phyloP scores from a whole-genome alignment of 2,329 filamentous ascomycete genomes.

The Elsinoe ampelina region DNA sequence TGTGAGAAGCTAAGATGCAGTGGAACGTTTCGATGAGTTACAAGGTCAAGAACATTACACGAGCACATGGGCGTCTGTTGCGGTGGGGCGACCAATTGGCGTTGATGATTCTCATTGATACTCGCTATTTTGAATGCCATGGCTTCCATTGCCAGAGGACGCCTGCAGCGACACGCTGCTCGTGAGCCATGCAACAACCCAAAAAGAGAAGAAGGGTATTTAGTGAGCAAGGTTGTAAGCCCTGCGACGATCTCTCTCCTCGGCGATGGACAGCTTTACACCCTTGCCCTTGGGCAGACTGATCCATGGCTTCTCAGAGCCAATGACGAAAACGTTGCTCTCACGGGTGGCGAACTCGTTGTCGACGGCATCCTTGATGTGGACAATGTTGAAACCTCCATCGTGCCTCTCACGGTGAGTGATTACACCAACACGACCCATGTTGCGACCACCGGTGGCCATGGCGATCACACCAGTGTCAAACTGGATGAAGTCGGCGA shows the following conservation, averaged over 20 bases:
- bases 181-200: not conserved
- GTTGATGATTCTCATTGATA: conserved; percentile 2
- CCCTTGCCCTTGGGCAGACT: conserved; percentile 99
- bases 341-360: conserved; percentile 99
- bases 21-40: too few species aligned
- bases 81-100: not conserved
- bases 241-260: conserved; percentile 97
- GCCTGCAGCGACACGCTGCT: not conserved
- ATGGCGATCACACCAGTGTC: conserved; percentile 97
- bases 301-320: conserved; percentile 97
- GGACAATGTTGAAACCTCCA: conserved; percentile 99
- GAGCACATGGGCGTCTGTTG: not conserved
- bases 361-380: conserved; percentile 99
- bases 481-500: conserved; percentile 96
- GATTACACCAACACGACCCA: conserved; percentile 99
- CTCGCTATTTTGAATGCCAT: conserved; percentile 8
- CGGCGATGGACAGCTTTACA: conserved; percentile 98
- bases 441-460: conserved; percentile 99
- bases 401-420: conserved; percentile 99
- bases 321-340: conserved; percentile 99
- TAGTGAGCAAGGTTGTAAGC: conserved; percentile 49
- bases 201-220: conserved; percentile 20
- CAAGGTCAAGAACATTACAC: too few species aligned
- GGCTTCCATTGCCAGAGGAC: conserved; percentile 3
- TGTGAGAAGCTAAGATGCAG: too few species aligned